Evolutionary conservation across 31 red algal species (phyloP), one percentile per base, ranked within the genome.

Genomic region (Odonthalia washingtoniensis): DNA sequence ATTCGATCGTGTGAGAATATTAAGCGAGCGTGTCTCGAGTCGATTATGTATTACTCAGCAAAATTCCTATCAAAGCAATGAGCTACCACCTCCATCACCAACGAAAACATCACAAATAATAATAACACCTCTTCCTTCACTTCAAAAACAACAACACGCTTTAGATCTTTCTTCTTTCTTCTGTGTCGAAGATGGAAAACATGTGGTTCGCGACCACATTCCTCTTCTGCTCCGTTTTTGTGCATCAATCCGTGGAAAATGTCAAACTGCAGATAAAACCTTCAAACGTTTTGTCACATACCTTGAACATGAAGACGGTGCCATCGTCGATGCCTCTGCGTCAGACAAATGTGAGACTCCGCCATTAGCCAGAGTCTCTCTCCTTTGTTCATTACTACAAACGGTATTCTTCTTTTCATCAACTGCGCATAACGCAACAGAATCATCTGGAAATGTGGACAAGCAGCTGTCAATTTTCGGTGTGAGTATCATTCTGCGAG

Each of bases 401-500:
- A 21, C 21, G 9, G 49, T 49, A 36, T 80, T 2, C 43, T 80
- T 27, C 34, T 80, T 62, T 38, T 49, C 28, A 64, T 38, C 16
- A n/a, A 57, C 49, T 14, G 12, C 21, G 12, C 21, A 9, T 57
- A 9, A 57, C 21, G 49, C 49, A 9, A 14, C 49, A 57, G 49
- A 57, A 14, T 57, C 21, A 57, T 57, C 49, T 57, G 17, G 39
- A 1, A 24, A 1, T 28, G 6, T 5, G 21, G 35, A 37, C 3
- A 67, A 70, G 5, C 64, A 69, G 28, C 40, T 33, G 3, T 46
- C 63, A 21, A 63, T 64, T n/a, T 83, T 68, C 34, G 80, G 80
- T 49, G 26, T 83, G 36, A 49, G 80, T 83, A 53, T 83, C 9
- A 83, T 70, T 70, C 17, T 83, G 40, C 64, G 80, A 30, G 80